Base-by-base conservation (phyloP, 163 green algal species). In the Scenedesmus sp. region DNA sequence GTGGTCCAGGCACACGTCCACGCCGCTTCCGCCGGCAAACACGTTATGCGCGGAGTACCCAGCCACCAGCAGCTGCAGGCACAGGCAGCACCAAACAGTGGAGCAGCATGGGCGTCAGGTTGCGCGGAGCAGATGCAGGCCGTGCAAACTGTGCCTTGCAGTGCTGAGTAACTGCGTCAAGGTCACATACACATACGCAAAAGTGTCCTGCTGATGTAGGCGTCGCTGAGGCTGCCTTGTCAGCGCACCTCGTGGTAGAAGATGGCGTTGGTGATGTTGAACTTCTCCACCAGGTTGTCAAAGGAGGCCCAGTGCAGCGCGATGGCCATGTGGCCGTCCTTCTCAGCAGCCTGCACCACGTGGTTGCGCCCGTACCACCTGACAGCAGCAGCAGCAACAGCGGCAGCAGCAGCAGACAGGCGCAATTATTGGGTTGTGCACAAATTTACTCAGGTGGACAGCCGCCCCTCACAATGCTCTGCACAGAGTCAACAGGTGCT, bases 1-100 rank as follows among this genome's bases (percentile, higher is more conserved):
- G 81, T 92, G 88, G 88, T 92, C 88, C 10, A 92, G 79, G 52
- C 60, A 82, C 0, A 88, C 16, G 52, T 92, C 88, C 13, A 56
- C 26, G 26, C 77, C 88, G 26, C 7, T 88, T 2, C 77, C 88
- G 16, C 64, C 83, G 56, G 60, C 15, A 59, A 92, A 92, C 34
- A 92, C 88, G 8, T 88, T 88, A 79, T 64, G 60, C 12, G 23
- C 23, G 7, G 88, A 67, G 73, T 88, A 92, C 57, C 54, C 67
- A 23, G 79, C 76, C 15, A 92, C 77, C 56, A 88, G 77, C 34
- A 92, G 57, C 23, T 89, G 70, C 70, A 13, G 34, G 34, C 23
- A 52, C 18, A 79, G 3, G 23, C 70, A 79, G 16, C 70, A 52
- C 23, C 70, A 79, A 23, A 5, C 70, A 79, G 70, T 64, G 9